Percentiles rank a stretch among this genome's conserved stretches.
Conservation (phyloP, 2,329 filamentous ascomycete genomes). For the Sporothrix pallida region DNA sequence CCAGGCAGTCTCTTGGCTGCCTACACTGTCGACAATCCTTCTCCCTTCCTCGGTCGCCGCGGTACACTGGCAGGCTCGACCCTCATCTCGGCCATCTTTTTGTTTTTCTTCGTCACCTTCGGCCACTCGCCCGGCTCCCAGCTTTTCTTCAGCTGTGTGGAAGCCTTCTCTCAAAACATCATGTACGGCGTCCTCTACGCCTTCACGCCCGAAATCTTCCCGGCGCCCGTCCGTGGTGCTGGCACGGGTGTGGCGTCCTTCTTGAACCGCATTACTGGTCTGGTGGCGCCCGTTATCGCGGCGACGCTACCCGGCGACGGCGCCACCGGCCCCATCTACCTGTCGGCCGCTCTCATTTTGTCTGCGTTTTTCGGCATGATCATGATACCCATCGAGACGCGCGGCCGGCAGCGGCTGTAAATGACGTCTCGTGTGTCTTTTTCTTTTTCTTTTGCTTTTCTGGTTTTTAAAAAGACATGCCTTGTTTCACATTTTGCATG, state of each 20-base stretch:
- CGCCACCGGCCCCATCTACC: constrained; percentile 62
- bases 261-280: constrained; percentile 69
- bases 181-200: constrained; percentile 80
- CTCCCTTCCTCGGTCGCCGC: constrained; percentile 69
- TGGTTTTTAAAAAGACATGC: neutral
- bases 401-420: constrained; percentile 62
- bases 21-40: constrained; percentile 70
- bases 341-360: constrained; percentile 62
- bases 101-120: constrained; percentile 69
- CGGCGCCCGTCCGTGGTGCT: constrained; percentile 72
- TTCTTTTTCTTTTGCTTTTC: neutral
- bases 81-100: constrained; percentile 68
- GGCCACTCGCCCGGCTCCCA: constrained; percentile 63
- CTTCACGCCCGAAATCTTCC: constrained; percentile 79
- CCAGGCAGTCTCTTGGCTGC: constrained; percentile 78
- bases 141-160: constrained; percentile 69
- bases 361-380: constrained; percentile 65
- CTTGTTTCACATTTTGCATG: neutral
- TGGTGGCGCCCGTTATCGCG: constrained; percentile 72
- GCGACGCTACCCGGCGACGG: constrained; percentile 64
- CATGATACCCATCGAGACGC: constrained; percentile 67
- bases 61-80: constrained; percentile 74
- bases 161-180: constrained; percentile 75
- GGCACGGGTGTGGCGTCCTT: constrained; percentile 75
- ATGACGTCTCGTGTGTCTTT: neutral